Evolutionary conservation across 371 early-diverging fungal species (phyloP).

Genomic region (Circinella minor): DNA sequence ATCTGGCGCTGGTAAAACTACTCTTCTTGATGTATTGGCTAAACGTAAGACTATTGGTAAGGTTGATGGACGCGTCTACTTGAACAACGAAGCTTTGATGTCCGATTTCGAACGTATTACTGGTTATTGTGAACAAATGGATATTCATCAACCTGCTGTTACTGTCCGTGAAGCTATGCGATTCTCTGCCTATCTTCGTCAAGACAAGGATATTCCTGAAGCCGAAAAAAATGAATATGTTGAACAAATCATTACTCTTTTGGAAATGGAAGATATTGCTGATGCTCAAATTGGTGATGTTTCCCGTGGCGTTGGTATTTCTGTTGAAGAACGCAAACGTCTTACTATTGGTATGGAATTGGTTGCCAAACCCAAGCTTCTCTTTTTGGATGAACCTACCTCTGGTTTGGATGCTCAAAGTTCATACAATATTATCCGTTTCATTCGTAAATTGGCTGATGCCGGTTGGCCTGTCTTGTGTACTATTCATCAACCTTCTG

Average conservation of each 20-base stretch:
- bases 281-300: slow-evolving; percentile 59
- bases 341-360: slow-evolving; percentile 73
- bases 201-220: slow-evolving; percentile 53
- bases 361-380: slow-evolving; percentile 70
- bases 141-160: slow-evolving; percentile 71
- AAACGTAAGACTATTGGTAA: slow-evolving; percentile 79
- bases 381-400: slow-evolving; percentile 89
- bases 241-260: slow-evolving; percentile 61
- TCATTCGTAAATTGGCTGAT: slow-evolving; percentile 65
- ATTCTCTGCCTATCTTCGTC: slow-evolving; percentile 71
- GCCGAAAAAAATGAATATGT: slow-evolving; percentile 63
- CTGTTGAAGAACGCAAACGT: slow-evolving; percentile 69
- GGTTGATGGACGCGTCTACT: slow-evolving; percentile 67
- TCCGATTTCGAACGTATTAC: slow-evolving; percentile 73
- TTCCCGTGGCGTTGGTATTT: slow-evolving; percentile 50
- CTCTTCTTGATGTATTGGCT: slow-evolving; percentile 82
- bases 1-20: slow-evolving; percentile 90
- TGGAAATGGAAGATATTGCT: slow-evolving; percentile 63
- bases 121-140: slow-evolving; percentile 86
- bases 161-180: slow-evolving; percentile 69
- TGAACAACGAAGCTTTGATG: slow-evolving; percentile 57
- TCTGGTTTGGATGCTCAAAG: slow-evolving; percentile 70
- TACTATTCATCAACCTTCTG: slow-evolving; percentile 75
- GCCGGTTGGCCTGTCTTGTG: slow-evolving; percentile 63
- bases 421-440: slow-evolving; percentile 67